A percentile compares a stretch with the other conserved stretches of the same genome.
These are phyloP conservation scores for Parasitella parasitica DNA, from an alignment of 371 early-diverging fungal genomes.

Conservation along the genomic window DNA sequence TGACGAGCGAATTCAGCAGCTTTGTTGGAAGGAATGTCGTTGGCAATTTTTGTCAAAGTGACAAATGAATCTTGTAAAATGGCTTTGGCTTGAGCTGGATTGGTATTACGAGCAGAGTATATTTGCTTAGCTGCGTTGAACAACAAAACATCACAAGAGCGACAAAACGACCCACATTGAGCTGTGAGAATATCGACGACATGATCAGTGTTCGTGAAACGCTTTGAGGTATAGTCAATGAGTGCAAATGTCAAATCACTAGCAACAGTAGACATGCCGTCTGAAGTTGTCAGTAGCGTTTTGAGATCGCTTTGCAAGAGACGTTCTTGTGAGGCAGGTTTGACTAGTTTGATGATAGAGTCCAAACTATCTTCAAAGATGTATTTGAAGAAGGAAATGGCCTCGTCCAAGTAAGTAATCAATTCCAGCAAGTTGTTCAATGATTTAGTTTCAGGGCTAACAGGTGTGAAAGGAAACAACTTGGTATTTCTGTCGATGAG, in stretches of 20 bases:
- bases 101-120: slow-evolving; percentile 25
- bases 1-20: slow-evolving; percentile 25
- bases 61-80: slow-evolving; percentile 60
- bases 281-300: slow-evolving; percentile 9
- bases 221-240: slow-evolving; percentile 12
- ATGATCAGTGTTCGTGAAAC: not conserved
- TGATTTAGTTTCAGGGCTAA: not conserved
- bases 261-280: slow-evolving; percentile 7
- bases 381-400: slow-evolving; percentile 15
- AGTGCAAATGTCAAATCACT: slow-evolving; percentile 7
- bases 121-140: slow-evolving; percentile 52
- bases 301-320: not conserved
- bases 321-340: not conserved
- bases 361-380: slow-evolving; percentile 11
- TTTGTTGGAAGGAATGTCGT: slow-evolving; percentile 30
- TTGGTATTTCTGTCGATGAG: not conserved
- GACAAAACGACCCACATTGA: slow-evolving; percentile 74
- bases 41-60: slow-evolving; percentile 44
- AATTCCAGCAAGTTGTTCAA: slow-evolving; percentile 5
- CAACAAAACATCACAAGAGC: slow-evolving; percentile 47
- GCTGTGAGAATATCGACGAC: slow-evolving; percentile 50
- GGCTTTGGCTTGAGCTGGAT: slow-evolving; percentile 40
- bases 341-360: not conserved
- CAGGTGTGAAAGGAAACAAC: not conserved
- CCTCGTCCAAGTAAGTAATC: not conserved